These are phyloP conservation scores for Polyporus arcularius DNA, from an alignment of 768 basidiomycete genomes.

Conservation along the genomic window DNA sequence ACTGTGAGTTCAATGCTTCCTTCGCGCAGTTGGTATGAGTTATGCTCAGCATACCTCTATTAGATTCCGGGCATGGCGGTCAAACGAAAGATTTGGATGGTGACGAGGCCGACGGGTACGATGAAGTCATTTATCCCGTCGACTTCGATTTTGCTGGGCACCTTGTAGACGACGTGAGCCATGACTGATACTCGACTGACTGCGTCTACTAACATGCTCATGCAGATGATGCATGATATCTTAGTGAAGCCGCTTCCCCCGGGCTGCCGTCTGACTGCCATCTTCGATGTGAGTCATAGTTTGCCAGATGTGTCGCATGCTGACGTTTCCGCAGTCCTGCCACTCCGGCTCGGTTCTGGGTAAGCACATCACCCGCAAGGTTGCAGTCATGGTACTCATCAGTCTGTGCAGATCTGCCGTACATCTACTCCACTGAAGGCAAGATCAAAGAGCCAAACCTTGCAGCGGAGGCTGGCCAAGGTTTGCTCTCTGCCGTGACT, in stretches of 20 bases:
- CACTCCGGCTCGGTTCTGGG: constrained; percentile 40
- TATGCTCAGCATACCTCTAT: background rate
- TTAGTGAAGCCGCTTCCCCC: constrained; percentile 57
- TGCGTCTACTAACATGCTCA: background rate
- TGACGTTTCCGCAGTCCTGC: constrained; percentile 37
- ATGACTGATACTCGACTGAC: background rate
- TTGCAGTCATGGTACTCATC: background rate
- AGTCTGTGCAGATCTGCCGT: constrained; percentile 36
- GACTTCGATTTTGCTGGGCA: constrained; percentile 78
- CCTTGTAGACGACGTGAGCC: constrained; percentile 75
- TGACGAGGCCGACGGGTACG: constrained; percentile 77
- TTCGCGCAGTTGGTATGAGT: background rate
- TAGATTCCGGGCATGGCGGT: constrained; percentile 96
- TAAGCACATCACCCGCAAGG: too few species aligned
- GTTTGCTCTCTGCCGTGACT: constrained; percentile 73
- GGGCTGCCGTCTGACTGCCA: constrained; percentile 69
- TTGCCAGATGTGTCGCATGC: background rate
- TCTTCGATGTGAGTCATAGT: constrained; percentile 48
- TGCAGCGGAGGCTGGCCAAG: constrained; percentile 83
- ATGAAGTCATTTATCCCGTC: constrained; percentile 90
- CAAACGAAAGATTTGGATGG: constrained; percentile 78
- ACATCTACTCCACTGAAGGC: constrained; percentile 89
- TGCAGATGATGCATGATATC: constrained; percentile 43
- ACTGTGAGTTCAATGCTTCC: constrained; percentile 34
- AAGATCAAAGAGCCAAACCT: constrained; percentile 94